Base-by-base conservation (phyloP, 768 basidiomycete genomes). In the Rhodocollybia butyracea region DNA sequence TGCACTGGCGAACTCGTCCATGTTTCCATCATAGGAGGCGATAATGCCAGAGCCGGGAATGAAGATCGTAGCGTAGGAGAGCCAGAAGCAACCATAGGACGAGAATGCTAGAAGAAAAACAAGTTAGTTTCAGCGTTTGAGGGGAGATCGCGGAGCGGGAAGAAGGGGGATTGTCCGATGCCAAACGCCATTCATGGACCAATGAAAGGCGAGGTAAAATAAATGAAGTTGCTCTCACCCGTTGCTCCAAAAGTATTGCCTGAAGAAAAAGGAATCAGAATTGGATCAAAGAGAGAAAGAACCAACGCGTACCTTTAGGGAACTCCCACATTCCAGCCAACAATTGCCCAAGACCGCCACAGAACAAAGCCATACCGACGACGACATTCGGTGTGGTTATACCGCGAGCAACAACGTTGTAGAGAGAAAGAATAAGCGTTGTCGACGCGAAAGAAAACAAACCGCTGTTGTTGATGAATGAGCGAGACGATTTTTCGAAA, bases 281-380 rank as follows among this genome's bases (percentile, higher is more conserved):
- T n/a, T n/a, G n/a, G n/a, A n/a, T n/a, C n/a, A n/a, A n/a, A n/a
- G n/a, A n/a, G n/a, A n/a, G n/a, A n/a, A n/a, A n/a, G n/a, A n/a
- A n/a, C n/a, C n/a, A n/a, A n/a, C n/a, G n/a, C n/a, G n/a, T n/a
- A n/a, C n/a, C n/a, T n/a, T 78, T 70, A 15, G 83, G 81, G 71
- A 86, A 87, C 69, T 86, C 86, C 91, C 91, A 93, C 87, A 94
- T 91, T 39, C 94, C 94, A 29, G 92, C 93, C 36, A 94, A 72
- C 43, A 95, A 76, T 66, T 95, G 94, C 12, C 79, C 86, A 30
- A 94, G 83, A 57, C 94, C 94, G 59, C 93, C 94, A 58, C 82
- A 82, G 70, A 85, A 89, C 60, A 91, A 65, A 24, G 91, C 91
- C 91, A 95, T 92, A 48, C 91, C 94, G 46, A 93, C 78, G 46